A percentile compares a stretch with the other conserved stretches of the same genome.
Evolutionary conservation across 1,284 basidiomycete genomes (phyloP).

Genomic region (Tremellales sp.): DNA sequence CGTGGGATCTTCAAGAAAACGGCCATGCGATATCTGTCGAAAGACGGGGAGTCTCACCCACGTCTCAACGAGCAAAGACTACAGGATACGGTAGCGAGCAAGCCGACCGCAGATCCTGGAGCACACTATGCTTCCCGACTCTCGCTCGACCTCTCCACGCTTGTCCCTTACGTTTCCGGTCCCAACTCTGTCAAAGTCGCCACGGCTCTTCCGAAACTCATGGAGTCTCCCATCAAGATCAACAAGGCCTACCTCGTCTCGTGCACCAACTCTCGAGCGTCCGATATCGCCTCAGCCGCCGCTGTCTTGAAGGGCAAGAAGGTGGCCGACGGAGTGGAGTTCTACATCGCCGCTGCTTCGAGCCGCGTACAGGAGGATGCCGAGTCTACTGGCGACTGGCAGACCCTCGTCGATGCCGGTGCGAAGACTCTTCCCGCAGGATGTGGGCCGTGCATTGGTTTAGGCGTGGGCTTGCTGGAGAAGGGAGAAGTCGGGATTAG

Average conservation of each 20-base stretch:
- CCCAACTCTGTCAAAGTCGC: slow-evolving; percentile 97
- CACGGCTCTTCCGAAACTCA: slow-evolving; percentile 78
- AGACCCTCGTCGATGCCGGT: slow-evolving; percentile 74
- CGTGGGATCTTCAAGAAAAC: slow-evolving; percentile 69
- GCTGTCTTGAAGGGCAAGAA: slow-evolving; percentile 78
- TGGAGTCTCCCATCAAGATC: slow-evolving; percentile 71
- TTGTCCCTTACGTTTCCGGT: slow-evolving; percentile 92
- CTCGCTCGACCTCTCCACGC: slow-evolving; percentile 84
- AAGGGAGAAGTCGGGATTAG: slow-evolving; percentile 95
- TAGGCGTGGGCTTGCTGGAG: slow-evolving; percentile 86
- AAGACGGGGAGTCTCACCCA: slow-evolving; percentile 60
- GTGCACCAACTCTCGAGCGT: slow-evolving; percentile 95
- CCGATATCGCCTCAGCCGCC: slow-evolving; percentile 89
- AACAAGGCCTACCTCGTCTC: slow-evolving; percentile 98
- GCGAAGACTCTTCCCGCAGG: slow-evolving; percentile 91
- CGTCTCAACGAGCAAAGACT: slow-evolving; percentile 77
- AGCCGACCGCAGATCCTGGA: slow-evolving; percentile 66
- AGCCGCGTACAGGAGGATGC: slow-evolving; percentile 87
- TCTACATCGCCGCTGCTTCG: slow-evolving; percentile 94
- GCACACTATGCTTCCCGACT: slow-evolving; percentile 87
- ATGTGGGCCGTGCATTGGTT: slow-evolving; percentile 96
- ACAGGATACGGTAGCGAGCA: slow-evolving; percentile 58
- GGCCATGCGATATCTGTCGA: slow-evolving; percentile 65
- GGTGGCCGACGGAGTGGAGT: slow-evolving; percentile 86
- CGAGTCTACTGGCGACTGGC: slow-evolving; percentile 84